Evolutionary conservation across 2,329 filamentous ascomycete species (phyloP).

Genomic region (Calonectria hongkongensis): DNA sequence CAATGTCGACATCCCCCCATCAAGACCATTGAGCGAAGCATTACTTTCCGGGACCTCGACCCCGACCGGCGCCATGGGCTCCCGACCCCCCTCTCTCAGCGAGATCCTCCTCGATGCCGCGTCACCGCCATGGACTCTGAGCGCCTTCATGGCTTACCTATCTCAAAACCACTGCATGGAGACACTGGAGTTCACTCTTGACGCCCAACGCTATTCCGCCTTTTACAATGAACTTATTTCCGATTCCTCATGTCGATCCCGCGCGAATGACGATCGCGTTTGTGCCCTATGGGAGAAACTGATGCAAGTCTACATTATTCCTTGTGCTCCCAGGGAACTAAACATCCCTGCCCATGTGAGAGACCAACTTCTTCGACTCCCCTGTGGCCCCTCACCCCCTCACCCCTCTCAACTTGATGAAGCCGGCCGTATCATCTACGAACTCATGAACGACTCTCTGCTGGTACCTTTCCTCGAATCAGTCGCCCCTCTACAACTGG

Average conservation of each 20-base stretch:
- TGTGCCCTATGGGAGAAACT: slow-evolving; percentile 90
- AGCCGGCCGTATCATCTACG: slow-evolving; percentile 91
- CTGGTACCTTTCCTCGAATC: slow-evolving; percentile 92
- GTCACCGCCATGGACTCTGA: slow-evolving; percentile 90
- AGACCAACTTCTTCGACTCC: slow-evolving; percentile 81
- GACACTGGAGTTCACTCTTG: slow-evolving; percentile 96
- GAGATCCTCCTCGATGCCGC: slow-evolving; percentile 93
- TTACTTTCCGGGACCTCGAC: slow-evolving; percentile 65
- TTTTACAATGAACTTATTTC: slow-evolving; percentile 69
- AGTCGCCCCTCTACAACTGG: slow-evolving; percentile 63
- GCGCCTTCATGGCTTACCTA: slow-evolving; percentile 96
- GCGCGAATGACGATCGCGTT: slow-evolving; percentile 77
- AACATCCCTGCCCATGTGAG: slow-evolving; percentile 92
- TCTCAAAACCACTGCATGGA: slow-evolving; percentile 98
- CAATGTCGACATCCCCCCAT: slow-evolving; percentile 64
- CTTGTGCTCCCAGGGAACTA: slow-evolving; percentile 89
- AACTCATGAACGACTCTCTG: slow-evolving; percentile 98
- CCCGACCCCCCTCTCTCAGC: slow-evolving; percentile 79
- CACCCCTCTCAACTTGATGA: slow-evolving; percentile 85
- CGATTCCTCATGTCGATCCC: slow-evolving; percentile 60
- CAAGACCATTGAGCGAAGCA: slow-evolving; percentile 70
- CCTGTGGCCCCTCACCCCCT: slow-evolving; percentile 77
- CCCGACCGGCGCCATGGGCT: slow-evolving; percentile 57
- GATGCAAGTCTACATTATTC: slow-evolving; percentile 91
- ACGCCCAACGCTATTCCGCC: slow-evolving; percentile 87